Base-by-base conservation (phyloP, 805 yeast species). In the Nakazawaea ambrosiae region DNA sequence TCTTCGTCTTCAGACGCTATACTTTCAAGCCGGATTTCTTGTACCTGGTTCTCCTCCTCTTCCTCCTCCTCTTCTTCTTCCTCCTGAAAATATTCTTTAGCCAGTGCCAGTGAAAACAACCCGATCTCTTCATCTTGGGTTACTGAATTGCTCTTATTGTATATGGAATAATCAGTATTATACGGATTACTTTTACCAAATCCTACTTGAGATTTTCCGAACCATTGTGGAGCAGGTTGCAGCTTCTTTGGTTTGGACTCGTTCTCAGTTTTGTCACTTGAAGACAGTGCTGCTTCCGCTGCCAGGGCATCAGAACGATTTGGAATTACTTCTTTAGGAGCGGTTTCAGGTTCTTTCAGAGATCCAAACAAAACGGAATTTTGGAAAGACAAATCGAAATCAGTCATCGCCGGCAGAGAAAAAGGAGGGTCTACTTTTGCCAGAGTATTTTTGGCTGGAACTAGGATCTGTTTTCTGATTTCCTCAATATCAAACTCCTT, bases 81-180 rank as follows among this genome's bases (percentile, higher is more conserved):
- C 17, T 40, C 41, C 6, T 48, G 43, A 12, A 56, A 28, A 15
- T 55, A 49, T 23, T 55, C 63, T 36, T 60, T 61, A 1, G 73
- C 70, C 40, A 72, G 78, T 29, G 55, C 53, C 70, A 75, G 75
- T 0, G 78, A 58, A 4, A 75, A 61, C 34, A 77, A 50, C 0
- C 79, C 80, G 1, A 65, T 69, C 31, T 58, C 57, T 40, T 70
- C 74, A 33, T 67, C 70, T 20, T 60, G 66, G 3, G 62, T 56
- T 10, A 4, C 20, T 4, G 4, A 4, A 4, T 5, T 12, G 5
- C 20, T 22, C 18, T 39, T 34, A 27, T 34, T 39, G 16, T 39
- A 34, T 11, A 39, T 34, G 2, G 42, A 39, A 19, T 34, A 39
- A 22, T 39, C 42, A 7, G 42, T 39, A 16, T 38, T 33, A 19